Base-by-base conservation (phyloP, 2,329 filamentous ascomycete species). In the Cladorrhinum sp. region DNA sequence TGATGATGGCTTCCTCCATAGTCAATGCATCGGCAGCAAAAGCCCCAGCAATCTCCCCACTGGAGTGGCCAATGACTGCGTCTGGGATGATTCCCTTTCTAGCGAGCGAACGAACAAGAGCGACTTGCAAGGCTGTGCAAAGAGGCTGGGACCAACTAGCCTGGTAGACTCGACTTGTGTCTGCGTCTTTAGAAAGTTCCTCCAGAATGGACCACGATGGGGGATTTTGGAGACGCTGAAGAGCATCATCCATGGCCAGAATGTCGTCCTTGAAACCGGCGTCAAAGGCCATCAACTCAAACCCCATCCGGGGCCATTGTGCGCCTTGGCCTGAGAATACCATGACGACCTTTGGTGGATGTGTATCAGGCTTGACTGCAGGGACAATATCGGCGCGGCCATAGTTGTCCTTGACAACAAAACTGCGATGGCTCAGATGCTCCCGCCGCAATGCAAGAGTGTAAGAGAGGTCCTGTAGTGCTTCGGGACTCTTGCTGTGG, bases 1-100 rank as follows among this genome's bases (percentile, higher is more conserved):
- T 66, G 1, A 68, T 67, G 55, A 79, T 75, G 3, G 77, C 77
- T 3, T 73, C 72, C 16, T 70, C 61, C 1, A 71, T 65, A 0
- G 73, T 69, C 1, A 80, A 62, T 1, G 66, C 61, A 1, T 76
- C 75, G 0, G 73, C 69, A 0, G 76, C 75, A 51, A 72, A 76
- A 18, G 73, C 74, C 1, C 73, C 74, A 0, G 73, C 73, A 23
- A 76, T 75, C 74, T 28, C 26, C 9, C 26, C 26, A 9, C 26
- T 28, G 26, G 26, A 28, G 9, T 28, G 26, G 9, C 26, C 74
- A 1, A 74, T 60, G 0, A 75, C 72, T 0, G 68, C 69, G 0
- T 57, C 57, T 0, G 72, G 71, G 3, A 55, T 51, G 8, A 75
- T 54, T 16, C 62, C 67, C n/a, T 70, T 67, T 1, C 64, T 67